These are phyloP conservation scores for Alternaria sp. DNA, from an alignment of 2,329 filamentous ascomycete species.

Conservation along the genomic window DNA sequence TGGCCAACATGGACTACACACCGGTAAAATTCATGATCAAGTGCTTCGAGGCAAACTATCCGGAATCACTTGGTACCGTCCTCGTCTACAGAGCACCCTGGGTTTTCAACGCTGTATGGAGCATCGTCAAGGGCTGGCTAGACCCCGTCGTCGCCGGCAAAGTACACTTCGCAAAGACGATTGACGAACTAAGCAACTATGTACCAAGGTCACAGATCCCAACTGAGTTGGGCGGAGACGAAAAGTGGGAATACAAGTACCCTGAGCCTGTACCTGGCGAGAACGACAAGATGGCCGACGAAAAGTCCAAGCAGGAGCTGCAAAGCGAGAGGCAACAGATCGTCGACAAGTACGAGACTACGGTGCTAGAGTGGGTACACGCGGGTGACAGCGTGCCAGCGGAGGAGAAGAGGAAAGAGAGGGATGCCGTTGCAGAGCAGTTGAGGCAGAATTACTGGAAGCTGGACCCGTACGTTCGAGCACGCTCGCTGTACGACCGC, in stretches of 20 bases:
- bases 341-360: slow-evolving; percentile 76
- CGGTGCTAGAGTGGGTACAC: slow-evolving; percentile 79
- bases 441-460: slow-evolving; percentile 85
- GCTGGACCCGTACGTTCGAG: slow-evolving; percentile 85
- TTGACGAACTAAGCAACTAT: slow-evolving; percentile 79
- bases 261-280: slow-evolving; percentile 78
- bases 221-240: slow-evolving; percentile 85
- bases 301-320: slow-evolving; percentile 68
- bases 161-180: slow-evolving; percentile 88
- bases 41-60: slow-evolving; percentile 98
- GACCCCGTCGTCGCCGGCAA: slow-evolving; percentile 96
- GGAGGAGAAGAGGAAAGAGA: slow-evolving; percentile 63
- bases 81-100: slow-evolving; percentile 96
- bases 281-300: slow-evolving; percentile 76
- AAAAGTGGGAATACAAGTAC: slow-evolving; percentile 86
- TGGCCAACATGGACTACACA: slow-evolving; percentile 98
- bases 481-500: slow-evolving; percentile 85
- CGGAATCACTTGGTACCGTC: slow-evolving; percentile 87
- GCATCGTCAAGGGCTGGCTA: slow-evolving; percentile 92
- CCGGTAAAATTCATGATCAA: slow-evolving; percentile 99
- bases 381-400: slow-evolving; percentile 50
- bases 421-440: slow-evolving; percentile 69
- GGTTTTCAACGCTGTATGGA: slow-evolving; percentile 98
- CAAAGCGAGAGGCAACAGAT: slow-evolving; percentile 70
- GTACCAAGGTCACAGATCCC: slow-evolving; percentile 76